Evolutionary conservation across 1,284 basidiomycete genomes (phyloP).

Genomic region (Filobasidium uniguttulatum): DNA sequence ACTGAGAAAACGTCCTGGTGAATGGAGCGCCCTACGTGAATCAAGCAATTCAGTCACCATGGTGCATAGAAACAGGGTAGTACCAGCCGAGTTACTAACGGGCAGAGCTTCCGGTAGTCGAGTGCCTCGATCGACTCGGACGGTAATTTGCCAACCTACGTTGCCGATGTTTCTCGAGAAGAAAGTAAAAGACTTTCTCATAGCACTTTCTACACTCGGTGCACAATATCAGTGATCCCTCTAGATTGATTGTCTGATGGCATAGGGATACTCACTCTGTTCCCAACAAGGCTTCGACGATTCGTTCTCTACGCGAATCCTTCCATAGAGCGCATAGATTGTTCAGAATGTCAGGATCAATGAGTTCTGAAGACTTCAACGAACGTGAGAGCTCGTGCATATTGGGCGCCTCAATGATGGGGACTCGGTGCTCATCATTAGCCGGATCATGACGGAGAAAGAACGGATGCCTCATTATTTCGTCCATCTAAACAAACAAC

Average conservation of each 20-base stretch:
- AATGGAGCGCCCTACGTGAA: too few species aligned
- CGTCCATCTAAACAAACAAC: constrained; percentile 61
- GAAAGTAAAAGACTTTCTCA: constrained; percentile 85
- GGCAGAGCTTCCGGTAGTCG: not conserved
- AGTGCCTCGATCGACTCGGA: not conserved
- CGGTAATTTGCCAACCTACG: constrained; percentile 51
- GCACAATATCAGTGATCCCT: constrained; percentile 25
- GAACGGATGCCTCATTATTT: constrained; percentile 77
- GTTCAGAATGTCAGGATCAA: constrained; percentile 73
- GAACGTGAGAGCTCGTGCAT: constrained; percentile 52
- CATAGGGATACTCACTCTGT: constrained; percentile 37
- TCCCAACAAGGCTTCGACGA: constrained; percentile 49
- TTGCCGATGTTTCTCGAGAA: constrained; percentile 63
- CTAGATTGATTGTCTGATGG: too few species aligned
- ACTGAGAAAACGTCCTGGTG: too few species aligned
- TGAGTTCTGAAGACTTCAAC: constrained; percentile 45
- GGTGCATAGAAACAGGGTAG: too few species aligned
- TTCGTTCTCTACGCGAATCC: constrained; percentile 50
- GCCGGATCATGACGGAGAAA: constrained; percentile 38
- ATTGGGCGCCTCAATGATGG: constrained; percentile 46
- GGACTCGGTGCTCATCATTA: constrained; percentile 29
- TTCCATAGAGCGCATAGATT: constrained; percentile 81
- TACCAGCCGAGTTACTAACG: too few species aligned
- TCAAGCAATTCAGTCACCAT: too few species aligned
- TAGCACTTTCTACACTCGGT: constrained; percentile 54